Conservation (phyloP, 2,329 filamentous ascomycete genomes). For the Botryotinia calthae region DNA sequence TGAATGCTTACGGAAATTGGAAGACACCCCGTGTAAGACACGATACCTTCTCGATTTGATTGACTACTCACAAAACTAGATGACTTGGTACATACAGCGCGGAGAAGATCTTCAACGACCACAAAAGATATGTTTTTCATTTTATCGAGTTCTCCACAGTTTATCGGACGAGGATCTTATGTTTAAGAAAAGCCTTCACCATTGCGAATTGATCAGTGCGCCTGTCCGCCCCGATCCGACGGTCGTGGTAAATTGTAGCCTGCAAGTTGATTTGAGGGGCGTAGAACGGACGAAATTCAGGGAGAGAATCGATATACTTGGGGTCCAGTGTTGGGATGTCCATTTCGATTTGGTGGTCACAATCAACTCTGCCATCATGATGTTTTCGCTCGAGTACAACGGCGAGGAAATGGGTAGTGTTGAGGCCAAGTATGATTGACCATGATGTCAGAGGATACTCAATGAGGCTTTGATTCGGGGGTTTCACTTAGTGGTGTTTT, state of each 20-base stretch:
- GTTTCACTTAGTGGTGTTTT: background rate
- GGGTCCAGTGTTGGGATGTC: background rate
- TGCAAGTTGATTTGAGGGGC: background rate
- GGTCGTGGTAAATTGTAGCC: background rate
- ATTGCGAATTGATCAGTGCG: background rate
- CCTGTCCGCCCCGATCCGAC: background rate
- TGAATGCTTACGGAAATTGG: background rate
- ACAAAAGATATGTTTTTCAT: conserved; percentile 24
- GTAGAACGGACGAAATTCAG: background rate
- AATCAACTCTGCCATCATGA: conserved; percentile 4
- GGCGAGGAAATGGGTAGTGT: conserved; percentile 13
- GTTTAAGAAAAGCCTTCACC: conserved; percentile 4
- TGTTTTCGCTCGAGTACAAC: background rate
- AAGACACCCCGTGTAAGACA: background rate
- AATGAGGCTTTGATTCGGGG: background rate
- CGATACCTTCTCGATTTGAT: background rate
- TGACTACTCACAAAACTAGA: conserved; percentile 20
- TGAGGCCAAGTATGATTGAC: conserved; percentile 5
- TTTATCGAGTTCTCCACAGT: conserved; percentile 21
- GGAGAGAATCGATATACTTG: background rate
- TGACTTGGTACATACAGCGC: conserved; percentile 31
- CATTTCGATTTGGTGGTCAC: background rate
- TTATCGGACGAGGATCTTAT: background rate
- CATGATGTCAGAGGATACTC: background rate
- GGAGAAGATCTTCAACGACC: conserved; percentile 26